Evolutionary conservation across 768 basidiomycete genomes (phyloP), one percentile per base, ranked within the genome.

Genomic region (Fistulinella prunicolor): DNA sequence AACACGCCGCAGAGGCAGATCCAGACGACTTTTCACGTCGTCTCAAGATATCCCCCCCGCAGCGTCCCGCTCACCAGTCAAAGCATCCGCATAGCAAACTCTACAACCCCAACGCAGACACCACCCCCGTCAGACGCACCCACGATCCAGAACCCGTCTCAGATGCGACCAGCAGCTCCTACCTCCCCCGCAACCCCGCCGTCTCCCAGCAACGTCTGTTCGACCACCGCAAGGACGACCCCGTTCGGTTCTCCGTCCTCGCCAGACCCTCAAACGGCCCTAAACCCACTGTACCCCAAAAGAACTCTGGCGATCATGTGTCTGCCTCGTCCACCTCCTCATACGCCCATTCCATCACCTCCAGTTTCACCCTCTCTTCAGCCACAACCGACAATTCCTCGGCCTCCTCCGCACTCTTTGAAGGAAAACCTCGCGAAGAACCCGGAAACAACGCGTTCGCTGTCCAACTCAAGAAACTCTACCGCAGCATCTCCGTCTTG

Each of bases 141-240:
- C 66, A 77, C n/a, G 86, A 92, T 54, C 78, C 82, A 4, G 88
- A 89, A 45, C 53, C 70, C 13, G 77, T 77, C 56, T 83, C 83
- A 0, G 88, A 89, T 46, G 70, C 72, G 19, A 73, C 71, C 6
- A 69, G 76, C 43, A 78, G 72, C 57, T 81, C 83, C 0, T 75
- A 80, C 57, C 51, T 64, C 26, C 66, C 66, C 17, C 58, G 65
- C 30, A 54, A 48, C 22, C 41, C 67, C 28, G 55, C 67, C 45
- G 24, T 67, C 55, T 13, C 62, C 6, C 64, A 67, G 38, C 70
- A 74, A 9, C 87, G 86, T 51, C 79, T 96, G 0, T 94, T 93
- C 49, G 93, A 98, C 62, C 90, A 89, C 50, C 78, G 89, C 32
- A 84, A 90, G 59, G 89, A 98, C 64, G 91, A 98, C 64, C 92